A percentile compares a stretch with the other conserved stretches of the same genome.
Evolutionary conservation across 805 yeast species (phyloP).

Genomic region (Geotrichum ghanense): DNA sequence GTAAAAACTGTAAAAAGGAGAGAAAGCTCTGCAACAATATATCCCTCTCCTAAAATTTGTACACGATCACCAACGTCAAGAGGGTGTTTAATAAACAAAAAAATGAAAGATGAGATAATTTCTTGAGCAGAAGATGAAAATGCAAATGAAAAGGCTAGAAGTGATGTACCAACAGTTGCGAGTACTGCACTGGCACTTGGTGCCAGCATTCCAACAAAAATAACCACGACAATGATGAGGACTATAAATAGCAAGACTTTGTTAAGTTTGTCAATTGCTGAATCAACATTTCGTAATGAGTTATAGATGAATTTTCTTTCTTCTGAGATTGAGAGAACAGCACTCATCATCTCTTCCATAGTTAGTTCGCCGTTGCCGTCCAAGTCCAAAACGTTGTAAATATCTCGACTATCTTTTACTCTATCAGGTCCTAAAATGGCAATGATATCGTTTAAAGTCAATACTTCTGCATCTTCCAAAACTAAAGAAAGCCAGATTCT

Average conservation of each 20-base stretch:
- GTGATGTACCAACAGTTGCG: constrained; percentile 30
- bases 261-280: constrained; percentile 29
- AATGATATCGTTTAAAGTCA: constrained; percentile 24
- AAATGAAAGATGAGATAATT: constrained; percentile 28
- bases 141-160: constrained; percentile 29
- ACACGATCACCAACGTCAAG: constrained; percentile 30
- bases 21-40: constrained; percentile 23
- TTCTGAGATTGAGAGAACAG: constrained; percentile 23
- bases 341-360: constrained; percentile 26
- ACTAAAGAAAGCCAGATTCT: constrained; percentile 33
- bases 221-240: constrained; percentile 23
- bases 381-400: constrained; percentile 25
- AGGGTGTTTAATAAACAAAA: constrained; percentile 32
- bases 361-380: constrained; percentile 28
- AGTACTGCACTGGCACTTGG: constrained; percentile 29
- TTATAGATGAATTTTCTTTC: constrained; percentile 26
- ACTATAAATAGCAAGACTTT: constrained; percentile 24
- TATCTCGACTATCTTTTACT: constrained; percentile 21
- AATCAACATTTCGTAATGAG: constrained; percentile 29
- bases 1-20: constrained; percentile 19
- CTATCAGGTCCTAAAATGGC: constrained; percentile 22
- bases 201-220: constrained; percentile 31
- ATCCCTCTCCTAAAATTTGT: constrained; percentile 18
- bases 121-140: constrained; percentile 29
- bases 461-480: constrained; percentile 26